phyloP scores from a whole-genome alignment of 2,329 filamentous ascomycete species.

The Colletotrichum endophyticum region DNA sequence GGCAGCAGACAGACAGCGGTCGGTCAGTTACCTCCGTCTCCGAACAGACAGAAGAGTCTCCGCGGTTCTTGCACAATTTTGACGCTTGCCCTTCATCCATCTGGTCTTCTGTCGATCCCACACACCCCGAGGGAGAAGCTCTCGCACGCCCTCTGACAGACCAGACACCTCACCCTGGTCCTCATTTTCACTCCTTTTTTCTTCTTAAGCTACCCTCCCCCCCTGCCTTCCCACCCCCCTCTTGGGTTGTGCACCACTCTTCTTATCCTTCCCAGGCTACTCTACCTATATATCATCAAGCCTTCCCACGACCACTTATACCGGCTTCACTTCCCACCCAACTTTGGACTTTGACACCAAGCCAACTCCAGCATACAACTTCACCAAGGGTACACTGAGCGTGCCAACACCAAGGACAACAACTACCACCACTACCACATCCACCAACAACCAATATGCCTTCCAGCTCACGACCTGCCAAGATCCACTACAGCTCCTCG shows the following conservation, averaged over 20 bases:
- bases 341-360: constrained; percentile 1
- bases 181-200: constrained; percentile 8
- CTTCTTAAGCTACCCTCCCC: constrained; percentile 3
- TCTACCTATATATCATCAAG: constrained; percentile 20
- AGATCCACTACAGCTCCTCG: constrained; percentile 42
- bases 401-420: background rate
- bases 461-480: constrained; percentile 36
- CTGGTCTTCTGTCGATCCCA: background rate
- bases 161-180: background rate
- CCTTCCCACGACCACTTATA: constrained; percentile 1
- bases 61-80: constrained; percentile 1
- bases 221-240: background rate
- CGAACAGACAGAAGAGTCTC: background rate
- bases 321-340: background rate
- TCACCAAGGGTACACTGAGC: background rate
- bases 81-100: background rate
- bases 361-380: background rate
- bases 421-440: background rate
- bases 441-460: constrained; percentile 27
- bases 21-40: background rate
- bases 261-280: constrained; percentile 2
- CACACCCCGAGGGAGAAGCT: background rate
- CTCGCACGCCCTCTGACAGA: background rate
- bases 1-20: constrained; percentile 1
- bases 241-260: background rate